phyloP scores from a whole-genome alignment of 169 alveolate genomes.

The Plasmodium knowlesi region DNA sequence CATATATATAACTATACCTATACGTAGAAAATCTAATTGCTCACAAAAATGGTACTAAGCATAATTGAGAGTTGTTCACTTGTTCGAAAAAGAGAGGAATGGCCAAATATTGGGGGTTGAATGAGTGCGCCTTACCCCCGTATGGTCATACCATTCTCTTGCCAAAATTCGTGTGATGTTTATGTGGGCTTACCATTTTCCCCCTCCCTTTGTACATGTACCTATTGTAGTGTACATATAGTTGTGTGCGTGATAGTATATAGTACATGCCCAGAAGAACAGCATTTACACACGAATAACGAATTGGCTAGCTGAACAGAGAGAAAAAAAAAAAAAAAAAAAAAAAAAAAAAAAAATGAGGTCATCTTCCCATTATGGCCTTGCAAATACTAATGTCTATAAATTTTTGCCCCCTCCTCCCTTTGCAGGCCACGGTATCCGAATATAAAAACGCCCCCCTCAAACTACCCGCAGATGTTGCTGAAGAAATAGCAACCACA shows the following conservation, averaged over 20 bases:
- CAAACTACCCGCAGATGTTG: conserved; percentile 68
- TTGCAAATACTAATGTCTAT: background rate
- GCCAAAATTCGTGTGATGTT: background rate
- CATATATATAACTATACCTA: background rate
- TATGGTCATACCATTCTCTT: background rate
- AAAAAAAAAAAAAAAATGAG: background rate
- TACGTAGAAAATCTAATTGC: background rate
- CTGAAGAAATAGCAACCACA: conserved; percentile 68
- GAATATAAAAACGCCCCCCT: conserved; percentile 62
- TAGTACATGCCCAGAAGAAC: background rate
- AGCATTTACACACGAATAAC: background rate
- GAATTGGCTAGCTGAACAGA: background rate
- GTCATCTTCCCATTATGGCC: background rate
- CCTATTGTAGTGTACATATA: background rate
- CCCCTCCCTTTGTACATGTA: background rate
- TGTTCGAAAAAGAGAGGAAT: background rate
- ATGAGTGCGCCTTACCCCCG: background rate
- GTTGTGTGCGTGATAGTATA: background rate
- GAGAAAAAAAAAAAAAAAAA: background rate
- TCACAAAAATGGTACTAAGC: background rate
- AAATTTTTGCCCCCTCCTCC: background rate
- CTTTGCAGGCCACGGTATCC: conserved; percentile 6
- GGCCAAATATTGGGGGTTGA: background rate
- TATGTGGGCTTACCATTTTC: background rate
- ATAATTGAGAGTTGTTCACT: background rate